A percentile compares a stretch with the other conserved stretches of the same genome.
Conservation (phyloP, 225 moss, liverwort and hornwort species). For the Sphagnum tenellum region DNA sequence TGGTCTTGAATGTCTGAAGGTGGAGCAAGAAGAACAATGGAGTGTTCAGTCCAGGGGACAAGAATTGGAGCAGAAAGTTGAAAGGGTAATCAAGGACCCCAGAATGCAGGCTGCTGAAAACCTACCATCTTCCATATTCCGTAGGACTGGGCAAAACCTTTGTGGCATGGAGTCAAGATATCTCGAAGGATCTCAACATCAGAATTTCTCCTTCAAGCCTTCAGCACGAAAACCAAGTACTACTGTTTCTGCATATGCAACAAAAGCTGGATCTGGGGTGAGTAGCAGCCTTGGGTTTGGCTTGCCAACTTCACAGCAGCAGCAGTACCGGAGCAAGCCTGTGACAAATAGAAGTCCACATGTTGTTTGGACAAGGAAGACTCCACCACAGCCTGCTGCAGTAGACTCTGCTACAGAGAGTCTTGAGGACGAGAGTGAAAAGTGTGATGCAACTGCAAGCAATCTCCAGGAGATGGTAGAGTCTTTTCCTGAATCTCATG, state of each 20-base stretch:
- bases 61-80: slow-evolving; percentile 13
- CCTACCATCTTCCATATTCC: slow-evolving; percentile 18
- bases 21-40: slow-evolving; percentile 29
- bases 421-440: slow-evolving; percentile 7
- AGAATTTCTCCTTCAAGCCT: slow-evolving; percentile 19
- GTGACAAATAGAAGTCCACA: slow-evolving; percentile 13
- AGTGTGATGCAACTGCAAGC: background rate
- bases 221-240: slow-evolving; percentile 15
- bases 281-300: slow-evolving; percentile 4
- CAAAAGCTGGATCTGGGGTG: slow-evolving; percentile 18
- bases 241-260: slow-evolving; percentile 2
- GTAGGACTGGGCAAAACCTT: slow-evolving; percentile 19
- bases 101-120: slow-evolving; percentile 15
- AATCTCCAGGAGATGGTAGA: background rate
- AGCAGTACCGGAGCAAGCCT: slow-evolving; percentile 32
- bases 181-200: slow-evolving; percentile 22
- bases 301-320: slow-evolving; percentile 19
- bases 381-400: slow-evolving; percentile 8
- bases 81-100: slow-evolving; percentile 22
- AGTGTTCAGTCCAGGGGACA: slow-evolving; percentile 17
- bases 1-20: background rate
- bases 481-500: background rate
- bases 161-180: slow-evolving; percentile 24
- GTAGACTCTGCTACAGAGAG: slow-evolving; percentile 13
- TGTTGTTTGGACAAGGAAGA: slow-evolving; percentile 61